Percentiles rank a stretch among this genome's conserved stretches.
phyloP scores from a whole-genome alignment of 2,329 filamentous ascomycete species.

The Lecanicillium sp. region DNA sequence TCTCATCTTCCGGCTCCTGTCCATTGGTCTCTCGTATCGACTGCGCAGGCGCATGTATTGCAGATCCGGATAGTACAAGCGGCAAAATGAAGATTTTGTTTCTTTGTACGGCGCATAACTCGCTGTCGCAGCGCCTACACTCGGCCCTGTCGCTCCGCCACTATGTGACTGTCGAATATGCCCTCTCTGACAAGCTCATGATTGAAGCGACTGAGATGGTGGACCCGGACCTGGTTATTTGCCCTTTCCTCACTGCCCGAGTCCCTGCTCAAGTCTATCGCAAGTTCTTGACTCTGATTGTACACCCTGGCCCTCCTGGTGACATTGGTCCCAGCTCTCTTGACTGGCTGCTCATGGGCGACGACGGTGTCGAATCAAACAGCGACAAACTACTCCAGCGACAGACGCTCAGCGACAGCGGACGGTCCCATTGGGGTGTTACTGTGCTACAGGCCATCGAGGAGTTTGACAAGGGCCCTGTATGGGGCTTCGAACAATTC shows the following conservation, averaged over 20 bases:
- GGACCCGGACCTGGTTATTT: constrained; percentile 30
- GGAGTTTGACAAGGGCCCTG: constrained; percentile 32
- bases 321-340: constrained; percentile 32
- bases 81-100: constrained; percentile 30
- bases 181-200: constrained; percentile 22
- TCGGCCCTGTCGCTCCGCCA: constrained; percentile 25
- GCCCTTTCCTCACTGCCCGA: constrained; percentile 30
- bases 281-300: constrained; percentile 28
- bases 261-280: constrained; percentile 28
- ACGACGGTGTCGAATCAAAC: constrained; percentile 27
- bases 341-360: constrained; percentile 33
- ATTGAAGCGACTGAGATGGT: constrained; percentile 27
- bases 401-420: constrained; percentile 16
- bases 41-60: no score
- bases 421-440: constrained; percentile 31
- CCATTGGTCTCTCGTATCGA: no score
- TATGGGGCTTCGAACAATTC: constrained; percentile 36
- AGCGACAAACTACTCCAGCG: constrained; percentile 19
- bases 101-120: constrained; percentile 36
- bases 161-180: constrained; percentile 31
- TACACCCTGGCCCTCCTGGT: constrained; percentile 32
- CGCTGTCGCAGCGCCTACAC: constrained; percentile 30
- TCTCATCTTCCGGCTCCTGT: no score
- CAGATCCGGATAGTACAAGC: no score
- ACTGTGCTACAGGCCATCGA: constrained; percentile 31